Conservation (phyloP, 2,329 filamentous ascomycete genomes). For the Botrytis galanthina region DNA sequence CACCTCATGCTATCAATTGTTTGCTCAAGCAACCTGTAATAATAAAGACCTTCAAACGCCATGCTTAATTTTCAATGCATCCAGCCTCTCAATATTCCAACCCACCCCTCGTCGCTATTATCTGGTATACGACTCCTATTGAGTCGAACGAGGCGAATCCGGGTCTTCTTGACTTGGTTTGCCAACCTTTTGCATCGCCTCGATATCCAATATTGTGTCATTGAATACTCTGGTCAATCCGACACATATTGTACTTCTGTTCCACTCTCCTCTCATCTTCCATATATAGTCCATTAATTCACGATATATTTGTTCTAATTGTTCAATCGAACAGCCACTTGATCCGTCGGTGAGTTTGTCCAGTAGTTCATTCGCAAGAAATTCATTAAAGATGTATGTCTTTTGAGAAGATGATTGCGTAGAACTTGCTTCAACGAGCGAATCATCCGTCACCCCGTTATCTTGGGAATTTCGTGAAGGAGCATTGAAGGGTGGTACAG, state of each 20-base stretch:
- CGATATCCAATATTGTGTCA: slow-evolving; percentile 67
- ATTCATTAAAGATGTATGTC: slow-evolving; percentile 44
- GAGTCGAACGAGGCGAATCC: slow-evolving; percentile 1
- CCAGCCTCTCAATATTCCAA: slow-evolving; percentile 3
- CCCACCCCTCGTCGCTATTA: neutral
- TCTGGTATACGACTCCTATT: neutral
- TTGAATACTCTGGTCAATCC: slow-evolving; percentile 71
- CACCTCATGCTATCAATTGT: neutral
- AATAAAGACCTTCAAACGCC: neutral
- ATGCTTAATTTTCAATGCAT: slow-evolving; percentile 4
- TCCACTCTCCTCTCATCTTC: slow-evolving; percentile 75
- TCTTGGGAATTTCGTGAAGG: slow-evolving; percentile 28
- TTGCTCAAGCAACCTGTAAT: slow-evolving; percentile 6
- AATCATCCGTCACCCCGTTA: slow-evolving; percentile 34
- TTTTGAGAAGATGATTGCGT: slow-evolving; percentile 36
- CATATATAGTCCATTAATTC: slow-evolving; percentile 89
- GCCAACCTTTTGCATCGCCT: slow-evolving; percentile 37
- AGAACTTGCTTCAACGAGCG: slow-evolving; percentile 33
- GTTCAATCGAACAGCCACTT: slow-evolving; percentile 64
- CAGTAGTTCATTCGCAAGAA: slow-evolving; percentile 31
- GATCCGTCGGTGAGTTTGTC: slow-evolving; percentile 31
- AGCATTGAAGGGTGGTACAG: slow-evolving; percentile 42
- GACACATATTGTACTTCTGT: slow-evolving; percentile 70
- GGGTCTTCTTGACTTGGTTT: slow-evolving; percentile 29
- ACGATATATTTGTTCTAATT: slow-evolving; percentile 90